These are phyloP conservation scores for Kluyveromyces wickerhamii DNA, from an alignment of 805 yeast genomes.

Conservation along the genomic window DNA sequence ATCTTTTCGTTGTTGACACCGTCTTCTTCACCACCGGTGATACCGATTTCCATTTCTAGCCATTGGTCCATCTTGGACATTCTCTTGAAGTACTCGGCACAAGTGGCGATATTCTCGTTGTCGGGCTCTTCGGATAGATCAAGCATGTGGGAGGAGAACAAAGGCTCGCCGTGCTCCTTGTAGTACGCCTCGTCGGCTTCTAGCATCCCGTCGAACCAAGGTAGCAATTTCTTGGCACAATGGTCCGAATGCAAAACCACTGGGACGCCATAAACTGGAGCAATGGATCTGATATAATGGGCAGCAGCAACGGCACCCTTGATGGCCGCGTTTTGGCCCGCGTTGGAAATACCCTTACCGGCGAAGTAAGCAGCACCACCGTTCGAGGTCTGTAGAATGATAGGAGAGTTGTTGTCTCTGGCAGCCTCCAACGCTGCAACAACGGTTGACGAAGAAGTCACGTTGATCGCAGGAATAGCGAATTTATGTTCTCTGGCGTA, in stretches of 20 bases:
- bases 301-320: conserved; percentile 96
- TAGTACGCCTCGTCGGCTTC: conserved; percentile 92
- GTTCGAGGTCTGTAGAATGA: conserved; percentile 92
- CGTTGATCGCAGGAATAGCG: conserved; percentile 98
- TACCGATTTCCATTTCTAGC: conserved; percentile 99
- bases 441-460: conserved; percentile 94
- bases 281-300: conserved; percentile 92
- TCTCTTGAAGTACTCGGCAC: conserved; percentile 91
- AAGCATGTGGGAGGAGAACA: conserved; percentile 98
- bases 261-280: conserved; percentile 95
- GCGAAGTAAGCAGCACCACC: conserved; percentile 99
- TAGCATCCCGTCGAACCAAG: conserved; percentile 98
- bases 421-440: conserved; percentile 97
- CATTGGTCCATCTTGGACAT: conserved; percentile 92
- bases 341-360: conserved; percentile 96
- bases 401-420: conserved; percentile 89
- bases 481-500: conserved; percentile 90
- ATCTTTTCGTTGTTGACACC: conserved; percentile 98
- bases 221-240: conserved; percentile 96
- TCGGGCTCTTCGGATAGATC: conserved; percentile 96
- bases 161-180: conserved; percentile 81
- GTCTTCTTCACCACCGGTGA: conserved; percentile 99
- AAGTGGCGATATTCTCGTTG: conserved; percentile 88
- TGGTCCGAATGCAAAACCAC: conserved; percentile 97
- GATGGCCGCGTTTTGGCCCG: conserved; percentile 88